Evolutionary conservation across 306 rosid genomes (phyloP).

Genomic region (Lithocarpus polystachyus): DNA sequence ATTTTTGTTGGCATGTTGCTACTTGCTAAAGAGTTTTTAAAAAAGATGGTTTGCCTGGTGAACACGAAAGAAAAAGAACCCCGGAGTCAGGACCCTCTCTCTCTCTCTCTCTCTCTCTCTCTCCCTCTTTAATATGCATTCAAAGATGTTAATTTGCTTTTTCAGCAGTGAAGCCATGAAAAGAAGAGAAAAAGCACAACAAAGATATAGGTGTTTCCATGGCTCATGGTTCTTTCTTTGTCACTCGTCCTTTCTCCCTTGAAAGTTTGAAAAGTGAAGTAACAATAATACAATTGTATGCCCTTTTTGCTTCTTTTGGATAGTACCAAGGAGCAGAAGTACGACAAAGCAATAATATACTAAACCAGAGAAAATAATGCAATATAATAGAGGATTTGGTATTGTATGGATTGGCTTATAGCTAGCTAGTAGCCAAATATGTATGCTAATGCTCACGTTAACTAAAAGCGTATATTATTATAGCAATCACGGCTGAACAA

Average conservation of each 20-base stretch:
- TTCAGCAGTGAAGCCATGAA: slow-evolving; percentile 39
- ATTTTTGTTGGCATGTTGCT: slow-evolving; percentile 21
- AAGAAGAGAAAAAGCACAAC: slow-evolving; percentile 43
- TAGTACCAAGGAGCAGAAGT: slow-evolving; percentile 23
- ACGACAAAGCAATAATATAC: slow-evolving; percentile 27
- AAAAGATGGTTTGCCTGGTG: slow-evolving; percentile 31
- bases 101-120: slow-evolving; percentile 9
- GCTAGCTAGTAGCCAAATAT: slow-evolving; percentile 6
- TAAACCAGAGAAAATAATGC: not conserved
- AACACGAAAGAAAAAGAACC: slow-evolving; percentile 37
- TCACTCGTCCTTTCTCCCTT: slow-evolving; percentile 18
- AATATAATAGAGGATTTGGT: not conserved
- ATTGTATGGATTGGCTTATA: slow-evolving; percentile 14
- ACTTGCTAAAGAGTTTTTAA: slow-evolving; percentile 8
- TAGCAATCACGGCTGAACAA: not conserved
- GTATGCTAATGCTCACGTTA: slow-evolving; percentile 7
- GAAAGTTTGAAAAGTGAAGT: slow-evolving; percentile 25
- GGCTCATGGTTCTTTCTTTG: slow-evolving; percentile 45
- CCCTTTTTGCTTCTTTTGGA: slow-evolving; percentile 42
- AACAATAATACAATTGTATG: slow-evolving; percentile 28
- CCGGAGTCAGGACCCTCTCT: slow-evolving; percentile 12
- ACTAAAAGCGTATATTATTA: not conserved
- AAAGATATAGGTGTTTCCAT: slow-evolving; percentile 36
- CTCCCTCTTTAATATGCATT: slow-evolving; percentile 23
- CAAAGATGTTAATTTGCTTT: slow-evolving; percentile 41